Percentiles rank a stretch among this genome's conserved stretches.
Conservation (phyloP, 2,329 filamentous ascomycete genomes). For the Aureobasidium sp. region DNA sequence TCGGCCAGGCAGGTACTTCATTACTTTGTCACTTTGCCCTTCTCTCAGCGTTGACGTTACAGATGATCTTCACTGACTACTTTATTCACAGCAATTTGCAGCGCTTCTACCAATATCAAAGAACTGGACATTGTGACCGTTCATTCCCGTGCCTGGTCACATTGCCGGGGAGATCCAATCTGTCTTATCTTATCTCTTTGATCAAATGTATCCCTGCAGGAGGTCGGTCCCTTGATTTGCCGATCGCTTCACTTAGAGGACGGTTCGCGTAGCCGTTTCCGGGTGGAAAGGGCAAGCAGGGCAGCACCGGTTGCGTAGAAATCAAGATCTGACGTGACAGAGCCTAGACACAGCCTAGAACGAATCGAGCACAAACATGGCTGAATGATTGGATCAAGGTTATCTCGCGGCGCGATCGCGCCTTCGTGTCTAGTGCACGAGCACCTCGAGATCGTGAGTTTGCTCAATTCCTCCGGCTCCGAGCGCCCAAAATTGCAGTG, state of each 20-base stretch:
- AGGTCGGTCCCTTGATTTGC: background rate
- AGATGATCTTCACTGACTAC: too few relatives aligned
- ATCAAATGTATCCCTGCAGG: background rate
- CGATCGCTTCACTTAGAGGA: background rate
- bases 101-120: too few relatives aligned
- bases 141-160: background rate
- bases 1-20: background rate
- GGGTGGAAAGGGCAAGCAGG: background rate
- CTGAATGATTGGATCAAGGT: background rate
- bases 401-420: conserved; percentile 9
- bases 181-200: background rate
- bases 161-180: background rate
- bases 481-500: conserved; percentile 7
- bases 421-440: background rate
- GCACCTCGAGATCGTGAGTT: background rate
- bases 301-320: background rate
- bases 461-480: background rate
- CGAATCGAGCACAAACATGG: conserved; percentile 10
- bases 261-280: conserved; percentile 4
- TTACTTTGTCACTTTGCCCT: background rate
- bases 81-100: too few relatives aligned
- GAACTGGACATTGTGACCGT: background rate
- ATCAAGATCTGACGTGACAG: conserved; percentile 6
- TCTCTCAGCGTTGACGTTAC: background rate
- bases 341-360: conserved; percentile 10